Percentiles rank a stretch among this genome's conserved stretches.
phyloP scores from a whole-genome alignment of 2,329 filamentous ascomycete species.

The Cadophora sp. region DNA sequence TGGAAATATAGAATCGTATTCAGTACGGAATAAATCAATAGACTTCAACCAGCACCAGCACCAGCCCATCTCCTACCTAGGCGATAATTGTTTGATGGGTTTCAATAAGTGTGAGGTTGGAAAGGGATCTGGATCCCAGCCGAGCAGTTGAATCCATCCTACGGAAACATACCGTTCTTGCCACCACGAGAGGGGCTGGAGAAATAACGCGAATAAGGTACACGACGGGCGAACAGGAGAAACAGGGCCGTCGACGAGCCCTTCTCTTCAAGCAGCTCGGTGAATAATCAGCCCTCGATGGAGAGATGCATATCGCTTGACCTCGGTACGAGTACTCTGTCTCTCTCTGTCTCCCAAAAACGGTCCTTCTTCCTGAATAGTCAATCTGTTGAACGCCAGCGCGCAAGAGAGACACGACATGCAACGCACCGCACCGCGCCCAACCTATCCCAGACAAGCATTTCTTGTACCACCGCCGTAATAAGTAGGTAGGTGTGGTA shows the following conservation, averaged over 20 bases:
- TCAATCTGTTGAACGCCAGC: not conserved
- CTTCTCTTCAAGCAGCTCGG: not conserved
- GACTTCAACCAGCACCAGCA: not conserved
- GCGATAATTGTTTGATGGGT: not conserved
- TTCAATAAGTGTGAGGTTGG: not conserved
- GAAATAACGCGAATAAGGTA: not conserved
- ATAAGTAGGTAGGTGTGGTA: too few species aligned
- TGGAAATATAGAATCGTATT: not conserved
- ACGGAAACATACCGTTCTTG: too few species aligned
- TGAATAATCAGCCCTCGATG: slow-evolving; percentile 11
- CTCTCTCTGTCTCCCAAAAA: not conserved
- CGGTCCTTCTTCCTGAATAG: slow-evolving; percentile 6
- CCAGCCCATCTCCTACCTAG: too few species aligned
- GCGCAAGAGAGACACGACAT: not conserved
- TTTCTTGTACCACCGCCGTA: not conserved
- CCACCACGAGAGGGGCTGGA: too few species aligned
- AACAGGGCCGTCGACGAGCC: slow-evolving; percentile 12
- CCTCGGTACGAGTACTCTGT: too few species aligned
- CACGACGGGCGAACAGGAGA: not conserved
- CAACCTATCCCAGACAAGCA: slow-evolving; percentile 8
- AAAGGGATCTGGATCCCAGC: not conserved
- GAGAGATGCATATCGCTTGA: slow-evolving; percentile 2
- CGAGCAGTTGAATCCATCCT: not conserved
- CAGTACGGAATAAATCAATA: not conserved
- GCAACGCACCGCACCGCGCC: too few species aligned